Conservation (phyloP, 2,329 filamentous ascomycete species). For the Trichoderma aggressivum region DNA sequence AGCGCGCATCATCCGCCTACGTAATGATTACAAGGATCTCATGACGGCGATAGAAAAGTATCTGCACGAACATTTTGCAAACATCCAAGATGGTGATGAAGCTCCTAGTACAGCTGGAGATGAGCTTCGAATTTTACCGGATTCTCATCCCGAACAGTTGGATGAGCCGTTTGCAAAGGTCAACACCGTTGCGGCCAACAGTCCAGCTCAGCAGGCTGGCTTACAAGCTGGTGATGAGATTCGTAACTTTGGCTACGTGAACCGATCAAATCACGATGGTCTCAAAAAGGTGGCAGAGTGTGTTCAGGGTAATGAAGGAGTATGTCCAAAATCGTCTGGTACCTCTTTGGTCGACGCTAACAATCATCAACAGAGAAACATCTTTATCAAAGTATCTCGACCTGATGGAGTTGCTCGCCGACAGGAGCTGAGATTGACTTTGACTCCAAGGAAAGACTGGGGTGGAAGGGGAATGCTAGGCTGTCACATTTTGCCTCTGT, state of each 20-base stretch:
- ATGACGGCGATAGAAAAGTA: constrained; percentile 81
- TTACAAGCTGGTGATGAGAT: constrained; percentile 78
- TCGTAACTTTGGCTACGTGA: constrained; percentile 79
- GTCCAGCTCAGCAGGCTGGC: constrained; percentile 80
- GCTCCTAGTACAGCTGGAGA: constrained; percentile 20
- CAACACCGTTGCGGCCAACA: constrained; percentile 72
- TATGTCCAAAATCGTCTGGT: constrained; percentile 49
- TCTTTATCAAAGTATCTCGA: constrained; percentile 65
- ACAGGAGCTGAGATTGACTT: constrained; percentile 63
- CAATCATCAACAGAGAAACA: constrained; percentile 53
- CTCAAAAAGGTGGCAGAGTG: constrained; percentile 83
- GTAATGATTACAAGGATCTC: constrained; percentile 89
- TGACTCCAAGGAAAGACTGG: constrained; percentile 80
- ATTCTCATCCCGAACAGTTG: constrained; percentile 28
- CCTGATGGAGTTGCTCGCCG: constrained; percentile 39
- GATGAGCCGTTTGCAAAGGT: constrained; percentile 74
- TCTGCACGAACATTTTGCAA: constrained; percentile 89
- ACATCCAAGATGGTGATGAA: constrained; percentile 52
- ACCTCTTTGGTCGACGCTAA: constrained; percentile 24
- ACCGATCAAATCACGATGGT: constrained; percentile 79
- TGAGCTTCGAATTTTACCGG: constrained; percentile 31
- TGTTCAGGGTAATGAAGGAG: constrained; percentile 85
- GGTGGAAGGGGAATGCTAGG: constrained; percentile 85
- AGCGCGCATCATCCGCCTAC: constrained; percentile 80
- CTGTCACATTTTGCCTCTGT: constrained; percentile 83